Evolutionary conservation across 257 asterid genomes (phyloP).

Genomic region (Ajuga chamaepitys): DNA sequence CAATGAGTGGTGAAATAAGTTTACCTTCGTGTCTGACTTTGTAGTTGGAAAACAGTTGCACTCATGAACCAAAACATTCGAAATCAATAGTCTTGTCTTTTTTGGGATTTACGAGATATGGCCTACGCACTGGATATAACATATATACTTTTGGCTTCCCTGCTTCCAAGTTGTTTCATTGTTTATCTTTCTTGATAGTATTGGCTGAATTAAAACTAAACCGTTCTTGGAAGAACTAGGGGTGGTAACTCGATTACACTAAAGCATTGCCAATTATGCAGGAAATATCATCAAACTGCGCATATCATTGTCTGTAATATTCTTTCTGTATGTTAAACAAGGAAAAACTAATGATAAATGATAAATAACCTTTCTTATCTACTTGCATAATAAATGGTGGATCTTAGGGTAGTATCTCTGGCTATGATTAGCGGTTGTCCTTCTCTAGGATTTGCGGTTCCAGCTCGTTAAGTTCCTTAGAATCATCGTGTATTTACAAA

Average conservation of each 20-base stretch:
- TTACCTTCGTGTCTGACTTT: background rate
- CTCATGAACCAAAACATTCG: background rate
- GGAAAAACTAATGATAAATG: background rate
- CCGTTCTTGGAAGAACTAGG: background rate
- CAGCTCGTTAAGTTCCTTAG: no score
- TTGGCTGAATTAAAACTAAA: background rate
- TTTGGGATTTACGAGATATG: background rate
- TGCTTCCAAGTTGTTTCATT: background rate
- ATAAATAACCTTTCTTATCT: background rate
- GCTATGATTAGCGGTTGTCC: no score
- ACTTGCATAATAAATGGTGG: no score
- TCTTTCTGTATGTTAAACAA: background rate
- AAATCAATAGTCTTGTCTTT: background rate
- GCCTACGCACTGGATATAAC: background rate
- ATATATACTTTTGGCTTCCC: background rate
- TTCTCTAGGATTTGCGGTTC: no score
- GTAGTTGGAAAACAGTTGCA: background rate
- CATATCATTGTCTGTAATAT: background rate
- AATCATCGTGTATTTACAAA: no score
- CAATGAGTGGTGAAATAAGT: background rate
- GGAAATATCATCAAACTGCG: background rate
- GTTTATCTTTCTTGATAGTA: background rate
- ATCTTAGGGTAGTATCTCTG: no score
- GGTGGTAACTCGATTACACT: background rate
- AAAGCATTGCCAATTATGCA: background rate